Evolutionary conservation across 306 rosid species (phyloP).

Genomic region (Quercus agrifolia): DNA sequence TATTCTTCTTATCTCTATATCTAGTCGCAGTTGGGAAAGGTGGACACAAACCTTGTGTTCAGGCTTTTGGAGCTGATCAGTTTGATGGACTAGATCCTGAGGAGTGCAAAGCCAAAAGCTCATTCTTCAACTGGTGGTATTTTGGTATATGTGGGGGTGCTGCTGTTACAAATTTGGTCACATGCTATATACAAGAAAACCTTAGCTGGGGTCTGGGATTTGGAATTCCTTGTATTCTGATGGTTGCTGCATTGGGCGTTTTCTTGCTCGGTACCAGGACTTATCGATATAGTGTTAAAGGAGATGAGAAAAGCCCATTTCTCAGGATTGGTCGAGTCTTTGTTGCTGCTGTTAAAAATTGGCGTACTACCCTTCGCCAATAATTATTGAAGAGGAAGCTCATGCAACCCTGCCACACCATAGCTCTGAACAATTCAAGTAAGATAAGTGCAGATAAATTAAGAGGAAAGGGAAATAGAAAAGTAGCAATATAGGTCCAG

Average conservation of each 20-base stretch:
- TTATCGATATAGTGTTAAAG: no score
- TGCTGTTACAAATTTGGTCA: no score
- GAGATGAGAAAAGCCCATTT: no score
- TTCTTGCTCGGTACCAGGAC: constrained; percentile 50
- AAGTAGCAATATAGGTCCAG: no score
- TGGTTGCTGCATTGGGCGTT: constrained; percentile 43
- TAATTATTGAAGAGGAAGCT: constrained; percentile 13
- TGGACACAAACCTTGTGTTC: constrained; percentile 83
- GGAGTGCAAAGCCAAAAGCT: no score
- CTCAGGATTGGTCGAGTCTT: no score
- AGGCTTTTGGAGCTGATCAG: constrained; percentile 81
- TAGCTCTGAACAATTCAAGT: constrained; percentile 7
- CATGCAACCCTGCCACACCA: not conserved
- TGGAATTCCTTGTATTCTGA: constrained; percentile 50
- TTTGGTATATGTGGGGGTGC: no score
- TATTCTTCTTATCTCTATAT: constrained; percentile 61
- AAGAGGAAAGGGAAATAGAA: no score
- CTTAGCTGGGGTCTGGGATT: constrained; percentile 28
- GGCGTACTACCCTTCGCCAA: not conserved
- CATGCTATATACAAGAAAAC: no score
- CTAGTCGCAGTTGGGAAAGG: constrained; percentile 61
- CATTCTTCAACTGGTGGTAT: no score
- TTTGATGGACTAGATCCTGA: constrained; percentile 29
- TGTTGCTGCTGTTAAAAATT: constrained; percentile 32
- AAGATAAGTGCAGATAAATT: not conserved